Evolutionary conservation across 1,284 basidiomycete genomes (phyloP).

Genomic region (Fomitopsis palustris): DNA sequence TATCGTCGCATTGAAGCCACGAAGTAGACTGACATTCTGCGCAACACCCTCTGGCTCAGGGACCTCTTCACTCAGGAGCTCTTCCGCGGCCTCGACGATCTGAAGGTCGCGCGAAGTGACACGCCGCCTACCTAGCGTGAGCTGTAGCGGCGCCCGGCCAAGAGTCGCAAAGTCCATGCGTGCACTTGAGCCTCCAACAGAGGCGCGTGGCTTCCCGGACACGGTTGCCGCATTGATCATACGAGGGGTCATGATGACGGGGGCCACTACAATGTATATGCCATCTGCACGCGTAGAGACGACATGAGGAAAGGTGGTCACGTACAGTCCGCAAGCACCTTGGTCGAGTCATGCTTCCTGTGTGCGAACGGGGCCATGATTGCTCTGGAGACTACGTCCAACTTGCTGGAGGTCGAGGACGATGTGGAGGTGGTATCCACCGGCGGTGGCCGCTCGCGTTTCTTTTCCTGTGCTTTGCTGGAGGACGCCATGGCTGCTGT

Average conservation of each 20-base stretch:
- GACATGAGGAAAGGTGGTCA: constrained; percentile 12
- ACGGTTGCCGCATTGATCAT: constrained; percentile 70
- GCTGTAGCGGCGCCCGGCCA: constrained; percentile 66
- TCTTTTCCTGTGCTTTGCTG: constrained; percentile 20
- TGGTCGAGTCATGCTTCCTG: constrained; percentile 63
- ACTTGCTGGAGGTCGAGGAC: constrained; percentile 30
- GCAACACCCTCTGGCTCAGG: constrained; percentile 64
- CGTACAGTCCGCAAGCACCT: constrained; percentile 71
- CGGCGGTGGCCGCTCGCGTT: constrained; percentile 32
- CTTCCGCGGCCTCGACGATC: constrained; percentile 79
- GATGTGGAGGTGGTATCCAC: constrained; percentile 24
- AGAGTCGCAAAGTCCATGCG: constrained; percentile 68
- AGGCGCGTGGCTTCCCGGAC: constrained; percentile 46
- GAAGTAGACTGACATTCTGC: constrained; percentile 69
- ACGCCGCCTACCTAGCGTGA: constrained; percentile 61
- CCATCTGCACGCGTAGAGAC: constrained; percentile 1
- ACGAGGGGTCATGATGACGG: constrained; percentile 85
- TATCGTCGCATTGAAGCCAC: constrained; percentile 90
- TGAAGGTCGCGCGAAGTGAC: constrained; percentile 81
- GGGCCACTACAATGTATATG: constrained; percentile 61
- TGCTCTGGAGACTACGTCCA: constrained; percentile 62
- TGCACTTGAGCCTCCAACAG: constrained; percentile 36
- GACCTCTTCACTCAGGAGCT: constrained; percentile 69
- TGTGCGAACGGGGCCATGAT: constrained; percentile 65
- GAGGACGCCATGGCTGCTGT: constrained; percentile 22